Base-by-base conservation (phyloP, 2,329 filamentous ascomycete species). In the Penicillium sp. region DNA sequence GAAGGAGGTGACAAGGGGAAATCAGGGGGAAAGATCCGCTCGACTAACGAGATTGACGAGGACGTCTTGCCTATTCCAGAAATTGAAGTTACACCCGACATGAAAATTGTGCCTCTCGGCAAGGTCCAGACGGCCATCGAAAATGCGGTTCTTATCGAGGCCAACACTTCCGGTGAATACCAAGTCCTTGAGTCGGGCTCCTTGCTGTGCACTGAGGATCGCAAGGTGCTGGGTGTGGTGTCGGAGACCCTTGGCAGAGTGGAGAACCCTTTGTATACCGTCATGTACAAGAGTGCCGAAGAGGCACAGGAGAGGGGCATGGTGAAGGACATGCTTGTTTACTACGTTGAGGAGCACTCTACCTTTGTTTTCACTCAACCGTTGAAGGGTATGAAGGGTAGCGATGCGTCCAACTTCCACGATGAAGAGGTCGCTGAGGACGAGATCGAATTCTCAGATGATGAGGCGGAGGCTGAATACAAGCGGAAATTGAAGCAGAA, bases 391-490 rank as follows among this genome's bases (percentile, higher is more conserved):
- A 74, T 90, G 69, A 98, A 96, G 78, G 92, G 92, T 60, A 95
- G 92, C 10, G 95, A 99, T 75, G 94, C 95, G 8, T 96, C 92
- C 54, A 98, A 98, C 73, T 84, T 96, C 56, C 90, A 96, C 75
- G 95, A 98, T 67, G 95, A 99, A 75, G 94, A 98, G 78, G 84
- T 92, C 7, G 87, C 80, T 15, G 89, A 90, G 35, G 91, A 96
- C 39, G 94, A 98, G 73, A 85, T 92, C 67, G 95, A 98, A 72
- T 98, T 98, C 74, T 97, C 94, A 0, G 95, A 99, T 67, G 95
- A 99, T 69, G 95, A 99, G 77, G 90, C 91, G 67, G 95, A 99
- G 76, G 89, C 90, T 7, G 91, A 92, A 68, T 87, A 92, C 73
- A 96, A 90, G 78, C 81, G 85, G 58, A 83, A 84, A 60, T 69